Evolutionary conservation across 2,329 filamentous ascomycete species (phyloP).

Genomic region (Monilinia fructigena): DNA sequence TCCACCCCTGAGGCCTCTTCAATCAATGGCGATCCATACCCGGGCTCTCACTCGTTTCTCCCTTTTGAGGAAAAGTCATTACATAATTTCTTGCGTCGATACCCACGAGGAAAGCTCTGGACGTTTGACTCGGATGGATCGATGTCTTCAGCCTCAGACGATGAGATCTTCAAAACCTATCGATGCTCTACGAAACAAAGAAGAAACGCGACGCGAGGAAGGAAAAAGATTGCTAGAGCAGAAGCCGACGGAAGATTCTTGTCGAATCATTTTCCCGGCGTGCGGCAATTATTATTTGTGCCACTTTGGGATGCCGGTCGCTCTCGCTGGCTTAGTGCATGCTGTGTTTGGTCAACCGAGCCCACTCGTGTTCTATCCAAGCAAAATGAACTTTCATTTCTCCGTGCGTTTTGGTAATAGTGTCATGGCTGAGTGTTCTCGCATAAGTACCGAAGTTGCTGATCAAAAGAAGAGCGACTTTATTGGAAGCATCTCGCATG

Average conservation of each 20-base stretch:
- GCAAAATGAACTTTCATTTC: slow-evolving; percentile 42
- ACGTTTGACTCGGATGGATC: slow-evolving; percentile 47
- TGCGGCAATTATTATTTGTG: slow-evolving; percentile 49
- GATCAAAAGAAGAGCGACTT: slow-evolving; percentile 57
- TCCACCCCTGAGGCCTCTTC: slow-evolving; percentile 38
- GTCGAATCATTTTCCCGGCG: slow-evolving; percentile 45
- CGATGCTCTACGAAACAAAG: slow-evolving; percentile 16
- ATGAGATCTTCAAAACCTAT: slow-evolving; percentile 37
- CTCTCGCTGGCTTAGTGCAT: slow-evolving; percentile 50
- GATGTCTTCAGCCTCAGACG: slow-evolving; percentile 47
- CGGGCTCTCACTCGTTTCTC: slow-evolving; percentile 34
- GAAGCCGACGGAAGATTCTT: slow-evolving; percentile 41
- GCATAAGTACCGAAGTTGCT: slow-evolving; percentile 53
- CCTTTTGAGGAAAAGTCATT: slow-evolving; percentile 37
- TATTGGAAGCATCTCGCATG: slow-evolving; percentile 55
- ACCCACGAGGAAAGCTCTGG: slow-evolving; percentile 49
- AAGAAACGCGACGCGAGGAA: slow-evolving; percentile 26
- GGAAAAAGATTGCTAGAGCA: slow-evolving; percentile 25
- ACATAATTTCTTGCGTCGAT: slow-evolving; percentile 43
- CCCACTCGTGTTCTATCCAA: slow-evolving; percentile 40
- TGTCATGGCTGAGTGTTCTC: slow-evolving; percentile 55
- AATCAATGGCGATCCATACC: slow-evolving; percentile 36
- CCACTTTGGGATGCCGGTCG: slow-evolving; percentile 50
- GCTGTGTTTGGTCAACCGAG: slow-evolving; percentile 47
- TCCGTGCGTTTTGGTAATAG: slow-evolving; percentile 49